Percentiles rank a stretch among this genome's conserved stretches.
Conservation (phyloP, 805 yeast species). For the Maudiozyma barnettii region DNA sequence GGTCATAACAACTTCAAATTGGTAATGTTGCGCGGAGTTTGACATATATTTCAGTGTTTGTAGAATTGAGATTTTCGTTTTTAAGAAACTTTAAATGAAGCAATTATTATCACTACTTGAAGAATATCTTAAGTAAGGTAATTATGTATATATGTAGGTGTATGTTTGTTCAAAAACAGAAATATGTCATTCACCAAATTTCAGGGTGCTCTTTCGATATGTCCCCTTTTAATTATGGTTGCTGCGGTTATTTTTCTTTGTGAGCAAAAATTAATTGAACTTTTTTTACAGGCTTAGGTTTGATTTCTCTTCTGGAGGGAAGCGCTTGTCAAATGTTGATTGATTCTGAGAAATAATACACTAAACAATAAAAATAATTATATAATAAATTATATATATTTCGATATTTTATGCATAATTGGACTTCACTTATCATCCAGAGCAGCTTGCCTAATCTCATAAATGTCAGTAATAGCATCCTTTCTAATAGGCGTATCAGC, state of each 20-base stretch:
- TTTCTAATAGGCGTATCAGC: constrained; percentile 33
- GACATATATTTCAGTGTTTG: background rate
- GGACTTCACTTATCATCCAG: constrained; percentile 20
- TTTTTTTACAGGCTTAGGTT: no score
- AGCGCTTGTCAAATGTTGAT: no score
- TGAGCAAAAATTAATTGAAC: no score
- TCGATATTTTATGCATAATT: background rate
- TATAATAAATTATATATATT: background rate
- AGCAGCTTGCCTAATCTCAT: constrained; percentile 40
- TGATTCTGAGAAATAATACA: no score
- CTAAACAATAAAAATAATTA: background rate
- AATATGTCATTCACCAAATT: background rate
- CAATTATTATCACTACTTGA: no score
- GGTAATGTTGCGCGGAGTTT: constrained; percentile 43
- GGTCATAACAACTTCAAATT: constrained; percentile 74
- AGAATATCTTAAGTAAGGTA: no score
- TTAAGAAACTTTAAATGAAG: no score
- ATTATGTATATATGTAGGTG: no score
- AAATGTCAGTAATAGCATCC: constrained; percentile 30
- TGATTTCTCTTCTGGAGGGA: no score
- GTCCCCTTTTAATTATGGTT: background rate
- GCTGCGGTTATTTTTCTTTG: background rate
- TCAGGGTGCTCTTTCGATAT: background rate
- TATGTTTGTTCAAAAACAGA: no score
- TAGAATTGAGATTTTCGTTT: background rate